These are phyloP conservation scores for Pseudocercospora crystallina DNA, from an alignment of 2,329 filamentous ascomycete species.

Conservation along the genomic window DNA sequence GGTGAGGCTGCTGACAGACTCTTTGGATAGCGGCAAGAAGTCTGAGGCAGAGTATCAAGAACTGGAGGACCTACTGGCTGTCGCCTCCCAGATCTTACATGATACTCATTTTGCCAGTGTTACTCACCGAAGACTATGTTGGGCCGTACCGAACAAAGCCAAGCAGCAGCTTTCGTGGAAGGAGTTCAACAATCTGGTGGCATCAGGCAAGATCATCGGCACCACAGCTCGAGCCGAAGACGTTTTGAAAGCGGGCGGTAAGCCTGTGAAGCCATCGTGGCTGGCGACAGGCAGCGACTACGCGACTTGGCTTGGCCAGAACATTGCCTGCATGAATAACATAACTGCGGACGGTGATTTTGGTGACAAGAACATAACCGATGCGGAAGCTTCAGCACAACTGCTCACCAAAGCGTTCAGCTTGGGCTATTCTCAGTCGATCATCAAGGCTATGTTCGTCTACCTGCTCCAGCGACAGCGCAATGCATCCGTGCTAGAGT, in stretches of 20 bases:
- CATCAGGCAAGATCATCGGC: slow-evolving; percentile 60
- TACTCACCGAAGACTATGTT: slow-evolving; percentile 48
- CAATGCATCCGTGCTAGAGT: neutral
- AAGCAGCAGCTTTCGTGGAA: slow-evolving; percentile 61
- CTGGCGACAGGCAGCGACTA: slow-evolving; percentile 64
- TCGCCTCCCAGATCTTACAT: slow-evolving; percentile 46
- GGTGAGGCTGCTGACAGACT: slow-evolving; percentile 48
- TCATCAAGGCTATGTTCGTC: slow-evolving; percentile 18
- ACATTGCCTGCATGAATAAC: slow-evolving; percentile 46
- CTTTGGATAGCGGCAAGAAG: neutral
- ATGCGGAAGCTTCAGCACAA: slow-evolving; percentile 40
- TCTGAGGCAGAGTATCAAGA: neutral
- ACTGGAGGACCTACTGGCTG: slow-evolving; percentile 42
- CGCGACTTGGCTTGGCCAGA: slow-evolving; percentile 68
- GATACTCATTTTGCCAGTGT: slow-evolving; percentile 43
- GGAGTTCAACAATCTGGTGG: slow-evolving; percentile 59
- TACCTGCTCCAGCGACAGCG: slow-evolving; percentile 12
- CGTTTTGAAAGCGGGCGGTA: slow-evolving; percentile 38
- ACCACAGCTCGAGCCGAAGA: slow-evolving; percentile 60
- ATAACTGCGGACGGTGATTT: neutral
- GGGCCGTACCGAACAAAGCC: slow-evolving; percentile 40
- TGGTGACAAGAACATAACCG: slow-evolving; percentile 1
- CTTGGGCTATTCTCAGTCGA: slow-evolving; percentile 61
- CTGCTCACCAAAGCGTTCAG: slow-evolving; percentile 61
- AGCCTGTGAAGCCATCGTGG: slow-evolving; percentile 57